These are phyloP conservation scores for Geotrichum candidum DNA, from an alignment of 1,139 yeast genomes.

Conservation along the genomic window DNA sequence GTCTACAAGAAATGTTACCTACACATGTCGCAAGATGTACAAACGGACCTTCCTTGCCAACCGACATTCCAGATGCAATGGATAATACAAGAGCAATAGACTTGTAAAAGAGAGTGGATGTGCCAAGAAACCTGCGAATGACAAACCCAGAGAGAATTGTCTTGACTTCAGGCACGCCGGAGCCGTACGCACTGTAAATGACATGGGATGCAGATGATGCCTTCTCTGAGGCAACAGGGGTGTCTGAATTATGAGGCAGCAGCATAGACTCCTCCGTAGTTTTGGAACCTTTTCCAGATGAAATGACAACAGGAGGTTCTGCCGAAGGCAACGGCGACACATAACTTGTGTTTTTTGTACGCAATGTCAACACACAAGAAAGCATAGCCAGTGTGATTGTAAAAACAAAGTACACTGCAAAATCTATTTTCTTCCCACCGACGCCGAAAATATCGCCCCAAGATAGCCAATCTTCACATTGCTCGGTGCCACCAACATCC, in stretches of 20 bases:
- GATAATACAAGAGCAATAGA: conserved; percentile 50
- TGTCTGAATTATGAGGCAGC: neutral
- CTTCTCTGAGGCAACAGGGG: neutral
- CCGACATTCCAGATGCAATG: conserved; percentile 58
- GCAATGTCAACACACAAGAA: conserved; percentile 46
- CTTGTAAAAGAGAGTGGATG: conserved; percentile 49
- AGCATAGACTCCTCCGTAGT: neutral
- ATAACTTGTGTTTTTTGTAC: conserved; percentile 43
- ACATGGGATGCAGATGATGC: conserved; percentile 24
- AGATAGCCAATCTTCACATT: conserved; percentile 43
- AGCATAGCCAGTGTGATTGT: conserved; percentile 43
- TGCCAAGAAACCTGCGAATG: conserved; percentile 50
- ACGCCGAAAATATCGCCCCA: conserved; percentile 39
- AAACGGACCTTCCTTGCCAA: conserved; percentile 71
- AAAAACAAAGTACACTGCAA: conserved; percentile 39
- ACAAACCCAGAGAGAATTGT: conserved; percentile 54
- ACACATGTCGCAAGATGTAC: conserved; percentile 66
- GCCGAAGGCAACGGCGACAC: conserved; percentile 3
- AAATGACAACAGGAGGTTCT: neutral
- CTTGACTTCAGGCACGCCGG: conserved; percentile 61
- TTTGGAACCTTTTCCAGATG: neutral
- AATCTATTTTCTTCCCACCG: conserved; percentile 32
- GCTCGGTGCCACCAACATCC: conserved; percentile 18
- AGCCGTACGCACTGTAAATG: conserved; percentile 54
- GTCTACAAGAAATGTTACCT: conserved; percentile 52